These are phyloP conservation scores for Smittium culicis DNA, from an alignment of 371 early-diverging fungal species.

Conservation along the genomic window DNA sequence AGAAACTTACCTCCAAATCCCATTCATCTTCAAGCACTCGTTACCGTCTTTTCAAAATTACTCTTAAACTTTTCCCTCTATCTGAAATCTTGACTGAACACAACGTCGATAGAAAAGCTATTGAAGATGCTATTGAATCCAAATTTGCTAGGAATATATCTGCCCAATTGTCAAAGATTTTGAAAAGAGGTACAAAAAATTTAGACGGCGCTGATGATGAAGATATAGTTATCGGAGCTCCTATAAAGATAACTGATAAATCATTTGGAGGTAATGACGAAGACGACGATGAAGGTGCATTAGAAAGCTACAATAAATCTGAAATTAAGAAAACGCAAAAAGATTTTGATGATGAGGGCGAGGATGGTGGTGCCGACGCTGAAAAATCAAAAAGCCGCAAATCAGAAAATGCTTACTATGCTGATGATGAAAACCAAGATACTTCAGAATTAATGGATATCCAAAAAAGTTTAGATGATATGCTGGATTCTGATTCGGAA, in stretches of 20 bases:
- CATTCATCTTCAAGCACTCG: slow-evolving; percentile 19
- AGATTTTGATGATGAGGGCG: slow-evolving; percentile 62
- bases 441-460: slow-evolving; percentile 23
- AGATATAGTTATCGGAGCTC: not conserved
- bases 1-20: slow-evolving; percentile 27
- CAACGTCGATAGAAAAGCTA: slow-evolving; percentile 45
- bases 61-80: slow-evolving; percentile 67
- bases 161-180: slow-evolving; percentile 43
- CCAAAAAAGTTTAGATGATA: slow-evolving; percentile 31
- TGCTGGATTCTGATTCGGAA: slow-evolving; percentile 31
- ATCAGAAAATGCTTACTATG: slow-evolving; percentile 23
- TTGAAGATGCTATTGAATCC: slow-evolving; percentile 56
- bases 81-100: slow-evolving; percentile 65
- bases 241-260: not conserved
- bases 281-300: slow-evolving; percentile 1
- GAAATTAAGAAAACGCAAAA: slow-evolving; percentile 56
- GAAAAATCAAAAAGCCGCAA: not conserved
- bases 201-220: slow-evolving; percentile 17
- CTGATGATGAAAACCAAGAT: slow-evolving; percentile 40
- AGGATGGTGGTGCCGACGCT: slow-evolving; percentile 23
- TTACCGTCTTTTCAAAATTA: slow-evolving; percentile 57
- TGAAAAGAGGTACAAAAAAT: slow-evolving; percentile 39
- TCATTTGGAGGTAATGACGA: not conserved
- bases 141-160: slow-evolving; percentile 57
- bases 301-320: slow-evolving; percentile 32